Conservation (phyloP, 1,284 basidiomycete species). For the Filobasidium uniguttulatum region DNA sequence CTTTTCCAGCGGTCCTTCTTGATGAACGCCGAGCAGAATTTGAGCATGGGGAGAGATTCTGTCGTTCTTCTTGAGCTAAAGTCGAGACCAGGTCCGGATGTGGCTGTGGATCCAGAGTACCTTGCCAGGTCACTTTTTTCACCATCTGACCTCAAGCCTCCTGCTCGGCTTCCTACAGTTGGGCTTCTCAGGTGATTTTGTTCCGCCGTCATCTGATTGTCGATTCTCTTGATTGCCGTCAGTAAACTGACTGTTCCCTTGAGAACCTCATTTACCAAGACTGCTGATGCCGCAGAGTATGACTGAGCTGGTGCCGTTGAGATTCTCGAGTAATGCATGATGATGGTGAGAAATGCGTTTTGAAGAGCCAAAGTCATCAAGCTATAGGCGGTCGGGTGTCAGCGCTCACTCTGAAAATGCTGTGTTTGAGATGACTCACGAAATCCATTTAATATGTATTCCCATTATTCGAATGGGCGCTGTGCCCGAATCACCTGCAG, state of each 20-base stretch:
- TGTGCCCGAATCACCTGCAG: not conserved
- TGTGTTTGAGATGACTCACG: conserved; percentile 1
- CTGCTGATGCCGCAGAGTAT: conserved; percentile 83
- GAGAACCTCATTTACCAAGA: conserved; percentile 80
- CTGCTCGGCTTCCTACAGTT: not conserved
- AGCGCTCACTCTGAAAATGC: not conserved
- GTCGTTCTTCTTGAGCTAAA: too few relatives aligned
- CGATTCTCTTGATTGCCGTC: conserved; percentile 44
- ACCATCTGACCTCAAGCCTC: not conserved
- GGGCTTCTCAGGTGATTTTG: conserved; percentile 10
- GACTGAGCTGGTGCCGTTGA: conserved; percentile 54
- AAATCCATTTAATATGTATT: conserved; percentile 10
- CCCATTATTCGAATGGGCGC: not conserved
- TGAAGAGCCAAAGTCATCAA: conserved; percentile 84
- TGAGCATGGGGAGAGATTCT: not conserved
- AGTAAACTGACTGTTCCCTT: conserved; percentile 75
- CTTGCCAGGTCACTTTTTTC: too few relatives aligned
- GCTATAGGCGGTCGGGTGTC: not conserved
- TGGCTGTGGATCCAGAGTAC: too few relatives aligned
- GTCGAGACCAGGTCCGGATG: too few relatives aligned
- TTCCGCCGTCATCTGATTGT: conserved; percentile 22
- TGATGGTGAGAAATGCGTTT: conserved; percentile 75
- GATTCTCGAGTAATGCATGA: conserved; percentile 90
- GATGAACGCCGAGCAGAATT: conserved; percentile 7
- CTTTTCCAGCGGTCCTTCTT: conserved; percentile 11